Percentiles rank a stretch among this genome's conserved stretches.
Conservation (phyloP, 345 rosid genomes). For the Rhodomyrtus tomentosa region DNA sequence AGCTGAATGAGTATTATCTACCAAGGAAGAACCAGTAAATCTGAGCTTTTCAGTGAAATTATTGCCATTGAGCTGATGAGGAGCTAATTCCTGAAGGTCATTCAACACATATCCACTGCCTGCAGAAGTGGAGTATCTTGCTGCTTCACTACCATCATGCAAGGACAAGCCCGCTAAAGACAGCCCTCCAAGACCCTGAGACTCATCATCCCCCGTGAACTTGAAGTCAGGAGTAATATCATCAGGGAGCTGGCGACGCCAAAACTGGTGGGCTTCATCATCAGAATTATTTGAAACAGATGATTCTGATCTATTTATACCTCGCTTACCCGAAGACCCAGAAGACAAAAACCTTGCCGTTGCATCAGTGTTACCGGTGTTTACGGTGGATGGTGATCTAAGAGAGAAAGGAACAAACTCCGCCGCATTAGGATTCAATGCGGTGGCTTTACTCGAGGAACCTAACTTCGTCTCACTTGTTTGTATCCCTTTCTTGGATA, state of each 20-base stretch:
- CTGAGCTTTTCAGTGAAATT: conserved; percentile 47
- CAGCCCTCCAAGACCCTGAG: conserved; percentile 48
- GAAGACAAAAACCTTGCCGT: conserved; percentile 36
- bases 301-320: conserved; percentile 62
- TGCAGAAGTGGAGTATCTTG: conserved; percentile 39
- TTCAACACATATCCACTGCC: conserved; percentile 37
- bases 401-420: conserved; percentile 84
- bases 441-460: conserved; percentile 42
- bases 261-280: conserved; percentile 84
- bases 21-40: conserved; percentile 43
- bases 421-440: conserved; percentile 91
- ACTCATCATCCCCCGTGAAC: conserved; percentile 63
- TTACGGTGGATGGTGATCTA: conserved; percentile 49
- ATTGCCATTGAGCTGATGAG: conserved; percentile 41
- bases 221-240: conserved; percentile 93
- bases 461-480: conserved; percentile 45
- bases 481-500: conserved; percentile 64
- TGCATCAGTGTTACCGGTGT: conserved; percentile 28
- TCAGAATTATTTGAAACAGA: conserved; percentile 73
- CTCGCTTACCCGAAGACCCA: conserved; percentile 49
- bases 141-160: conserved; percentile 38
- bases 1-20: conserved; percentile 42
- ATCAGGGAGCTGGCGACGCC: conserved; percentile 94
- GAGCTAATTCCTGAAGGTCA: conserved; percentile 40
- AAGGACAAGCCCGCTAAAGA: conserved; percentile 72